These are phyloP conservation scores for Lenwebbia sp. DNA, from an alignment of 345 rosid species.

Conservation along the genomic window DNA sequence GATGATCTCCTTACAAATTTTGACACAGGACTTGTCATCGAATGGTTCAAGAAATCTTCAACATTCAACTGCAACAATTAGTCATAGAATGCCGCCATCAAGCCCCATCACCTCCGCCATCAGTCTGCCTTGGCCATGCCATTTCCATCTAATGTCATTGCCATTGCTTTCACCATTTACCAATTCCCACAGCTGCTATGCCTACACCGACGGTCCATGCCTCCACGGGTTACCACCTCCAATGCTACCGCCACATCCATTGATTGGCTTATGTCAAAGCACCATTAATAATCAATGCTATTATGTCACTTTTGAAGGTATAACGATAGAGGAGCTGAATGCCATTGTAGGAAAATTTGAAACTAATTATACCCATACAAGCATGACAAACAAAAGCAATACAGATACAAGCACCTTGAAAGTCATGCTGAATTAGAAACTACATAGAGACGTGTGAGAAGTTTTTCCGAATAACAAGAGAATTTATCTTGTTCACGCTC, in stretches of 20 bases:
- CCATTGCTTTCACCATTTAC: background rate
- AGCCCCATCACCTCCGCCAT: background rate
- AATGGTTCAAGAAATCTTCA: background rate
- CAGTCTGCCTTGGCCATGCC: background rate
- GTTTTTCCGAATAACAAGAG: background rate
- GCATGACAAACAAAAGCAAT: no score
- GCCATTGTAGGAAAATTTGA: background rate
- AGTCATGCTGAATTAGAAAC: background rate
- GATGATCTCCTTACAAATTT: background rate
- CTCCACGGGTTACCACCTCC: background rate
- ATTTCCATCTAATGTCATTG: background rate
- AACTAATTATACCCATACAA: no score
- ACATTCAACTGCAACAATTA: background rate
- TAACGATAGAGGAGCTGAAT: background rate
- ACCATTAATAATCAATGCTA: background rate
- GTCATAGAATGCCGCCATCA: background rate
- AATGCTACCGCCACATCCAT: background rate
- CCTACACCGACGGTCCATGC: background rate
- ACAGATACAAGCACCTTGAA: no score
- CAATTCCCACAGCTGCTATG: background rate
- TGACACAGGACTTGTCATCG: background rate
- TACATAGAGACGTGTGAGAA: background rate
- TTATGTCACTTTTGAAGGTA: background rate
- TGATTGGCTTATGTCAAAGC: background rate
- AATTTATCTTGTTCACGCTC: background rate